Base-by-base conservation (phyloP, 108 stramenopile genomes). In the Fragilaria crotonensis region DNA sequence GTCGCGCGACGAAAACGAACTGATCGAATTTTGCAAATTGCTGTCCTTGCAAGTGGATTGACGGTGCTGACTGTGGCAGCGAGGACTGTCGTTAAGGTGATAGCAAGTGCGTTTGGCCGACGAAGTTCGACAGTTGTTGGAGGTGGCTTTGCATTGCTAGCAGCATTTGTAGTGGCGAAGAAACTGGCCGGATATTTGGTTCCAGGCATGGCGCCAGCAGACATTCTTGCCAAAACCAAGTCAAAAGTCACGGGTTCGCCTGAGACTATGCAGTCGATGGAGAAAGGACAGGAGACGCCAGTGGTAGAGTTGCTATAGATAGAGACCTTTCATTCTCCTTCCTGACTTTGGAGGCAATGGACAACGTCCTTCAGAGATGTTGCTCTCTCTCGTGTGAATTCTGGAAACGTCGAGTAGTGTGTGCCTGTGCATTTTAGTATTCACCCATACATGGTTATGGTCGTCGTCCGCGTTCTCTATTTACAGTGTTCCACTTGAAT, bases 1-100 rank as follows among this genome's bases (percentile, higher is more conserved):
- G 64, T 83, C 18, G 59, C 66, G 14, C 36, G 64, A 33, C 50
- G 80, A 25, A 87, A 87, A 68, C 63, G 82, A 52, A 22, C 77
- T 17, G 85, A 87, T 48, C 74, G 85, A 26, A 33, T 77, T 5
- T 63, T 45, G 2, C 85, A 87, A 64, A 22, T 82, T 36, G 47
- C 47, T 3, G 51, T 71, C 45, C 49, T 76, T 18, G 75, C 60
- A 14, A 25, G 57, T 18, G 41, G 55, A 25, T 27, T 66, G 5
- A 14, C 51, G 0, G 51, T 33, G 0, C 7, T 74, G 17, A 52
- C 30, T 21, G 26, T 59, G 20, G 52, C 30, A 5, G 7, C 61
- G 30, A 59, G 21, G 30, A 32, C 49, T 32, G 20, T 63, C 32
- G 30, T 77, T 22, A n/a, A 25, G 30, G 14, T 36, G 4, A n/a